phyloP scores from a whole-genome alignment of 768 basidiomycete genomes.

The Trametes meyenii region DNA sequence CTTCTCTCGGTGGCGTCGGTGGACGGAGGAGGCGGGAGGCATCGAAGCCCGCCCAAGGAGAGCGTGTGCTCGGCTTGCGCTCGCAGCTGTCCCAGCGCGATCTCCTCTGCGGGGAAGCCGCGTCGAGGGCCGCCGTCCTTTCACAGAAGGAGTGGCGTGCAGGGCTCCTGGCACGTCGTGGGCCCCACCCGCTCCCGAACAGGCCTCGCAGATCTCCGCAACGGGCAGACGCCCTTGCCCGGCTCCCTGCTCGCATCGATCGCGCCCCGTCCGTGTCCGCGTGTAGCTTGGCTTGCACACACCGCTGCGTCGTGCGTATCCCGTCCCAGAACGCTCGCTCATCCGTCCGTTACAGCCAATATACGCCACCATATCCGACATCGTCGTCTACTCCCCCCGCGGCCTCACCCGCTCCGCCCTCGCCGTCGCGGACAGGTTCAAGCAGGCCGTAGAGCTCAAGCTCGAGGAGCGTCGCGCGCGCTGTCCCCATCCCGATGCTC shows the following conservation, averaged over 20 bases:
- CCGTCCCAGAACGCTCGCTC: slow-evolving; percentile 13
- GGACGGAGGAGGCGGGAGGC: not conserved
- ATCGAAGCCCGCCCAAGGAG: not conserved
- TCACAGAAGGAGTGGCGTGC: slow-evolving; percentile 18
- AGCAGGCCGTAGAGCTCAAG: slow-evolving; percentile 62
- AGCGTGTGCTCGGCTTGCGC: slow-evolving; percentile 5
- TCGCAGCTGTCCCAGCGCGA: slow-evolving; percentile 1
- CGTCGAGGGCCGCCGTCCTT: slow-evolving; percentile 1
- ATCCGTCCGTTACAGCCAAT: slow-evolving; percentile 56
- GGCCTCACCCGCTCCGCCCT: slow-evolving; percentile 59
- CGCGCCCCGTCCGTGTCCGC: not conserved
- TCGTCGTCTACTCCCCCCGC: slow-evolving; percentile 82
- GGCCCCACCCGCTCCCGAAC: slow-evolving; percentile 10
- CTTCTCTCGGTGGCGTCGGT: slow-evolving; percentile 14
- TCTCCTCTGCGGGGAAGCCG: slow-evolving; percentile 4
- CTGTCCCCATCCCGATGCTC: slow-evolving; percentile 29
- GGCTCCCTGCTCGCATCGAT: slow-evolving; percentile 6
- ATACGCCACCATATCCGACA: slow-evolving; percentile 86
- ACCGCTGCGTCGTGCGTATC: not conserved
- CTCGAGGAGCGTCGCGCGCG: slow-evolving; percentile 44
- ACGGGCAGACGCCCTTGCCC: slow-evolving; percentile 4
- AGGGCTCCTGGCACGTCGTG: slow-evolving; percentile 8
- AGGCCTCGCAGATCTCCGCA: slow-evolving; percentile 11
- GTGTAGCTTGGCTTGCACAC: not conserved
- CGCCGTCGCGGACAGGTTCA: slow-evolving; percentile 66